Evolutionary conservation across 1,284 basidiomycete species (phyloP).

Genomic region (Wallemia hederae): DNA sequence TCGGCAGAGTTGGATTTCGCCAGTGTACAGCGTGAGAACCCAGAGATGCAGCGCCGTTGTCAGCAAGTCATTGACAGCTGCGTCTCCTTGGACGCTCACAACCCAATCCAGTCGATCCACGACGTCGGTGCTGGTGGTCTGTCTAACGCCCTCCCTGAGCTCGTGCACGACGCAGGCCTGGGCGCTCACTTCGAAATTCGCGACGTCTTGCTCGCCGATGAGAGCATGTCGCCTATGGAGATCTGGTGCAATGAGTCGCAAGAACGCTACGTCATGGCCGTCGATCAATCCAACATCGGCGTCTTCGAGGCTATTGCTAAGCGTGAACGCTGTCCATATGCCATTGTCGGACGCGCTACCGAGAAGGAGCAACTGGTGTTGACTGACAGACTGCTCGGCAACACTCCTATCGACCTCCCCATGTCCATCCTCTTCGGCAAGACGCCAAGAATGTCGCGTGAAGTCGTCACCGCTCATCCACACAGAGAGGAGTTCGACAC

Average conservation of each 20-base stretch:
- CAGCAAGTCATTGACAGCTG: slow-evolving; percentile 94
- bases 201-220: slow-evolving; percentile 70
- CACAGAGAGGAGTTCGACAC: slow-evolving; percentile 36
- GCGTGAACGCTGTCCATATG: slow-evolving; percentile 75
- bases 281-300: slow-evolving; percentile 23
- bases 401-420: slow-evolving; percentile 58
- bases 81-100: slow-evolving; percentile 31
- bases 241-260: slow-evolving; percentile 99
- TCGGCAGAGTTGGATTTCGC: slow-evolving; percentile 87
- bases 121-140: slow-evolving; percentile 93
- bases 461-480: slow-evolving; percentile 28
- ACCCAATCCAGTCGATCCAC: slow-evolving; percentile 85
- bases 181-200: slow-evolving; percentile 87
- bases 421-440: slow-evolving; percentile 96
- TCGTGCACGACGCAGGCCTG: slow-evolving; percentile 76
- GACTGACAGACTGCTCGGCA: slow-evolving; percentile 50
- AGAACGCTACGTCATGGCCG: slow-evolving; percentile 84
- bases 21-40: slow-evolving; percentile 87
- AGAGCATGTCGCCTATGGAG: slow-evolving; percentile 92
- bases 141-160: slow-evolving; percentile 83
- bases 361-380: slow-evolving; percentile 54
- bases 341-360: slow-evolving; percentile 66
- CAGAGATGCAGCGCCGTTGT: slow-evolving; percentile 89
- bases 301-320: slow-evolving; percentile 47
- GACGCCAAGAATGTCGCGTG: slow-evolving; percentile 67